A percentile compares a stretch with the other conserved stretches of the same genome.
phyloP scores from a whole-genome alignment of 2,329 filamentous ascomycete genomes.

The Colletotrichum melonis region DNA sequence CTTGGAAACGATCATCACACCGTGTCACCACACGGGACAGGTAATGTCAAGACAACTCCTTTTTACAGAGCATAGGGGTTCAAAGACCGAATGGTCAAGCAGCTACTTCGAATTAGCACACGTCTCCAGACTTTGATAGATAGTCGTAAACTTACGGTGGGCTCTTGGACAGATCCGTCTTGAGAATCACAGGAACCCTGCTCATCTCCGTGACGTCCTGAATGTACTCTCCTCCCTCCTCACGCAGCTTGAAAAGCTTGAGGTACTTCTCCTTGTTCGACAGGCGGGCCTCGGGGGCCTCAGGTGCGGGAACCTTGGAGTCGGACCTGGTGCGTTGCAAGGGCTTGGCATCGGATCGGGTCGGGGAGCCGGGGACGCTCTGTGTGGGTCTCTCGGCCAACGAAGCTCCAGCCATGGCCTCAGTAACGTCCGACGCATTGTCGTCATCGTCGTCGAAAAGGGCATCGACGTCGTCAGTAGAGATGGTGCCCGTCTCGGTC shows the following conservation, averaged over 20 bases:
- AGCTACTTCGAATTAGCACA: constrained; percentile 64
- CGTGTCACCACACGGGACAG: not conserved
- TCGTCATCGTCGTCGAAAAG: constrained; percentile 95
- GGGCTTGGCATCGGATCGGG: constrained; percentile 75
- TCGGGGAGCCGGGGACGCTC: constrained; percentile 93
- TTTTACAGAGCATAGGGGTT: constrained; percentile 78
- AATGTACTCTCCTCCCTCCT: constrained; percentile 95
- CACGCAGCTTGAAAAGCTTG: constrained; percentile 87
- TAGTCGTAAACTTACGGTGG: constrained; percentile 83
- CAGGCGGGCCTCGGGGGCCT: constrained; percentile 82
- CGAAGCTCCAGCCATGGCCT: constrained; percentile 91
- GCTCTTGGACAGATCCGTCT: constrained; percentile 98
- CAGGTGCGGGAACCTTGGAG: constrained; percentile 83
- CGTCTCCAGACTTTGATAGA: not conserved
- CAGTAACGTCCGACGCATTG: constrained; percentile 87
- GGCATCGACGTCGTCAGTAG: constrained; percentile 92
- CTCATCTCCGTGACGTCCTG: constrained; percentile 99
- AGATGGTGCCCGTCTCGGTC: constrained; percentile 94
- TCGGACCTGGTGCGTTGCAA: constrained; percentile 93
- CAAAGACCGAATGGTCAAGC: constrained; percentile 84
- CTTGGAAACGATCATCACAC: not conserved
- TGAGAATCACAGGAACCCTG: constrained; percentile 94
- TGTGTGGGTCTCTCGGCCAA: constrained; percentile 90
- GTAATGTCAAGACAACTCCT: not conserved
- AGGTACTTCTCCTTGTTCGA: constrained; percentile 97